A percentile compares a stretch with the other conserved stretches of the same genome.
phyloP scores from a whole-genome alignment of 306 rosid genomes.

The Lathyrus sativus region DNA sequence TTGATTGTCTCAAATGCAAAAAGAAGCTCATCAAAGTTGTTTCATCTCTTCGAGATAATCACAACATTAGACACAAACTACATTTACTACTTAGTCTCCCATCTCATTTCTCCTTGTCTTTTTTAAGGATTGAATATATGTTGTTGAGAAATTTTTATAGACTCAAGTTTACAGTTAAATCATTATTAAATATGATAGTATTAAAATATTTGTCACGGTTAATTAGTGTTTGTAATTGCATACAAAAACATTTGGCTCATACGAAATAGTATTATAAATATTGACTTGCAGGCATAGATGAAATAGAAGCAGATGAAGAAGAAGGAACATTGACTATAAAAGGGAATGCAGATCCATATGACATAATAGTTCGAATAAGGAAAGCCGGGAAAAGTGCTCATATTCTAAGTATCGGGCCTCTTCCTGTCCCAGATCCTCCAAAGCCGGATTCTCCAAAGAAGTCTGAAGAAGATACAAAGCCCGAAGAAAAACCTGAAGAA shows the following conservation, averaged over 20 bases:
- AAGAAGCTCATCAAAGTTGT: conserved; percentile 59
- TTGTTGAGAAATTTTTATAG: neutral
- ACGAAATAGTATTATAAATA: neutral
- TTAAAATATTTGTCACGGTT: no score
- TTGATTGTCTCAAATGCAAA: conserved; percentile 58
- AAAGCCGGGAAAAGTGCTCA: conserved; percentile 54
- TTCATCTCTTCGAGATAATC: conserved; percentile 55
- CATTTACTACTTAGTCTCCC: neutral
- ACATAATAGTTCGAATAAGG: conserved; percentile 52
- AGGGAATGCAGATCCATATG: conserved; percentile 74
- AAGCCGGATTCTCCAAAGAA: conserved; percentile 47
- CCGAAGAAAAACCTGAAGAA: conserved; percentile 34
- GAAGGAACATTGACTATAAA: conserved; percentile 61
- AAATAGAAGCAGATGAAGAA: conserved; percentile 63
- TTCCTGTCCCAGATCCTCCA: conserved; percentile 38
- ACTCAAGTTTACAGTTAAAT: neutral
- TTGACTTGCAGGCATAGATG: conserved; percentile 57
- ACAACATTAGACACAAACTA: neutral
- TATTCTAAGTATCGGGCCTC: conserved; percentile 68
- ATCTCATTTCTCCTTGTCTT: neutral
- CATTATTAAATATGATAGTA: no score
- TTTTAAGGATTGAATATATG: neutral
- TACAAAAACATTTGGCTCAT: neutral
- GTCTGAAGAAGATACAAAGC: conserved; percentile 36
- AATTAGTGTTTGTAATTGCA: neutral